Evolutionary conservation across 441 rosid genomes (phyloP).

Genomic region (Bruguiera hainesii): DNA sequence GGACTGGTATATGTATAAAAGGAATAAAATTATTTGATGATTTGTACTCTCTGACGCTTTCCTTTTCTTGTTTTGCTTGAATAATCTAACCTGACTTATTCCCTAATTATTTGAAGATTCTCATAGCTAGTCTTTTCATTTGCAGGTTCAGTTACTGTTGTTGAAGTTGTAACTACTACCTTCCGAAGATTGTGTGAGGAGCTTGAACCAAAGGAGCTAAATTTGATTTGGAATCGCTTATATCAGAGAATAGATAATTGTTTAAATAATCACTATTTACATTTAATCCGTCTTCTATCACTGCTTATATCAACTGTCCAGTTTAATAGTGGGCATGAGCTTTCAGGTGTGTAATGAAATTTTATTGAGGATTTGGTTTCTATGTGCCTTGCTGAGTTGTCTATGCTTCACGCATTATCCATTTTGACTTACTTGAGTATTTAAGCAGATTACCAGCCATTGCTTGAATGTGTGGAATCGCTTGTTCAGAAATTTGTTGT

Average conservation of each 20-base stretch:
- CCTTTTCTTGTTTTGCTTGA: too few relatives aligned
- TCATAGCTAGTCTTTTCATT: not conserved
- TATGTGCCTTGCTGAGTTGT: constrained; percentile 18
- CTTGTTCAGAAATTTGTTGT: constrained; percentile 40
- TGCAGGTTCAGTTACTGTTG: constrained; percentile 56
- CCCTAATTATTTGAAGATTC: not conserved
- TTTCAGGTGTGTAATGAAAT: constrained; percentile 52
- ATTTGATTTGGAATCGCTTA: constrained; percentile 57
- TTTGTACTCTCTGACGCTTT: too few relatives aligned
- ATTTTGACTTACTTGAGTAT: constrained; percentile 14
- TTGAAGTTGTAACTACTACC: constrained; percentile 58
- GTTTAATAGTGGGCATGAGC: constrained; percentile 40
- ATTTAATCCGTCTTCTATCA: constrained; percentile 52
- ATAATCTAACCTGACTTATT: too few relatives aligned
- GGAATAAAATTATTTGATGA: too few relatives aligned
- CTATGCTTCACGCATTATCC: constrained; percentile 6
- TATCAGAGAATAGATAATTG: constrained; percentile 43
- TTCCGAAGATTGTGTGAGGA: constrained; percentile 65
- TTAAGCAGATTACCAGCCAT: constrained; percentile 56
- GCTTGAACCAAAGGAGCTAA: constrained; percentile 51
- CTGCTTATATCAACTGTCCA: constrained; percentile 54
- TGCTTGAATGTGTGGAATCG: constrained; percentile 48
- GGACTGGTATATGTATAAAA: too few relatives aligned
- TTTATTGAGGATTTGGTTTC: constrained; percentile 9
- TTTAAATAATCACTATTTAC: constrained; percentile 30